These are phyloP conservation scores for Rosellinia necatrix DNA, from an alignment of 2,329 filamentous ascomycete species.

Conservation along the genomic window DNA sequence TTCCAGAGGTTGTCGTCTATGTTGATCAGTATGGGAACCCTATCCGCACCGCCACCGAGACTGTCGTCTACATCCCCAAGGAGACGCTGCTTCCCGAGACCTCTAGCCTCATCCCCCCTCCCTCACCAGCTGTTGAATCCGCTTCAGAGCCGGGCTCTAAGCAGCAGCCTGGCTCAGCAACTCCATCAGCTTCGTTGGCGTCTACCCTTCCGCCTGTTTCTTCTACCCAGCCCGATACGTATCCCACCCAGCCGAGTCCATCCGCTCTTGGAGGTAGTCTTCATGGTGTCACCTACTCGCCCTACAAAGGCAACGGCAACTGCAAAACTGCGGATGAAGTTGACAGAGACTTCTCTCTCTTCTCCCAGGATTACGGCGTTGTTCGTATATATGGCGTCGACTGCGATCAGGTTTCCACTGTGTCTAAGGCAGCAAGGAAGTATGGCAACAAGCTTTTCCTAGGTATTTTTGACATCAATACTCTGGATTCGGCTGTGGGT, in stretches of 20 bases:
- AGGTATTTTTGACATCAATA: conserved; percentile 70
- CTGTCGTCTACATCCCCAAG: conserved; percentile 39
- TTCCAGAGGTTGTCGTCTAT: conserved; percentile 60
- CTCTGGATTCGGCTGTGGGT: conserved; percentile 60
- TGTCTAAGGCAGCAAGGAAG: conserved; percentile 65
- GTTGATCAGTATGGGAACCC: conserved; percentile 62
- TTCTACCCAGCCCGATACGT: conserved; percentile 23
- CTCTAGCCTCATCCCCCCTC: conserved; percentile 2
- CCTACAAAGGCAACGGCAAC: conserved; percentile 54
- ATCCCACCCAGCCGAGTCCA: conserved; percentile 23
- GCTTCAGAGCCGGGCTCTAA: conserved; percentile 23
- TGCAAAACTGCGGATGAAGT: conserved; percentile 73
- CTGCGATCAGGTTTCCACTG: conserved; percentile 71
- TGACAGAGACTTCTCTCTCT: conserved; percentile 63
- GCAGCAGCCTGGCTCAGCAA: conserved; percentile 17
- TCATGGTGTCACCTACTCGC: conserved; percentile 54
- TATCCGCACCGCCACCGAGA: conserved; percentile 49
- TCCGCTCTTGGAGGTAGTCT: conserved; percentile 29
- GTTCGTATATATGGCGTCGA: conserved; percentile 82
- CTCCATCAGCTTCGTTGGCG: conserved; percentile 11
- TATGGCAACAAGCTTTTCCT: conserved; percentile 73
- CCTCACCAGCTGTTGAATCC: conserved; percentile 15
- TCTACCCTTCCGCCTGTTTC: conserved; percentile 12
- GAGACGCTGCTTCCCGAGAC: conserved; percentile 21
- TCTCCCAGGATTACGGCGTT: conserved; percentile 59